Base-by-base conservation (phyloP, 192 early-diverging fungal species). In the Powellomyces hirtus region DNA sequence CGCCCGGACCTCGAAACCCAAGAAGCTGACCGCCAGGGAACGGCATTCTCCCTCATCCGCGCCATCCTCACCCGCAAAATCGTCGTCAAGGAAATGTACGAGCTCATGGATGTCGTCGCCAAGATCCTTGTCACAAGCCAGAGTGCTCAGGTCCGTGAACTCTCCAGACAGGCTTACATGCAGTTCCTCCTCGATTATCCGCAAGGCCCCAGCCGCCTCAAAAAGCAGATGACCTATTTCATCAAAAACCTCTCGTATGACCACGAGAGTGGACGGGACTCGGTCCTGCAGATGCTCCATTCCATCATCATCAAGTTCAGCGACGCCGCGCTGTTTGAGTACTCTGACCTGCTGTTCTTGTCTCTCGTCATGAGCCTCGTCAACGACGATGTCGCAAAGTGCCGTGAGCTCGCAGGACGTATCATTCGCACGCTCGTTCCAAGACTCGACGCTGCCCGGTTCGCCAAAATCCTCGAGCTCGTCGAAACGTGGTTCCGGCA, bases 161-260 rank as follows among this genome's bases (percentile, higher is more conserved):
- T 90, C 42, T 95, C 92, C 53, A 90, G 95, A 7, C 78, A 86
- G 36, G 84, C 88, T 3, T 88, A 89, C 70, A 86, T 95, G 63
- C 90, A 91, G 62, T 99, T 98, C 81, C 77, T 99, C 61, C 80
- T 98, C 72, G 90, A 97, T 65, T 99, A 98, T 75, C 98, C 98
- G 37, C 90, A 96, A 72, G 93, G 95, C 38, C 81, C 86, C 40
- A 80, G 79, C 1, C 83, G 94, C 51, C 75, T 98, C 24, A 77
- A 81, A 60, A 93, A 90, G 66, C 90, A 92, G 64, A 90, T 98
- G 83, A 84, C 79, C 61, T 96, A 93, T 72, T 75, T 98, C 60
- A 79, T 94, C 53, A 89, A 93, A 71, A 98, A 98, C 75, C 81
- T 96, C 40, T 79, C 86, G 45, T 99, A 98, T 69, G 89, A 87